A percentile compares a stretch with the other conserved stretches of the same genome.
phyloP scores from a whole-genome alignment of 2,329 filamentous ascomycete genomes.

The Penicillium sp. region DNA sequence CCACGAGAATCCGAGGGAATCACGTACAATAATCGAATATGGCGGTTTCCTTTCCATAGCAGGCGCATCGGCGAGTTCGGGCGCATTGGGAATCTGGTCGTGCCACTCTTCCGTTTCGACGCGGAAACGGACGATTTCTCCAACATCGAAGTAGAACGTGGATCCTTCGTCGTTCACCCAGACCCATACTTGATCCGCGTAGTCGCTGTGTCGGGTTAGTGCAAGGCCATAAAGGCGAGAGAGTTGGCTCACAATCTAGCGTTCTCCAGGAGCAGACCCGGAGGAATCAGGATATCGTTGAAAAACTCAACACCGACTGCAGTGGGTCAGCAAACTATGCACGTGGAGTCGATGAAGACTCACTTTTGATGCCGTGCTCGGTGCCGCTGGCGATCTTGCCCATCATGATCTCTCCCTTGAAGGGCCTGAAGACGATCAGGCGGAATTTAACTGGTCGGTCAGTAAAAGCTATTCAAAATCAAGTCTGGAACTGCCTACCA shows the following conservation, averaged over 20 bases:
- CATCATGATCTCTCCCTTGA: constrained; percentile 88
- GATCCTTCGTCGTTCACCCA: constrained; percentile 73
- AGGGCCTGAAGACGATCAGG: constrained; percentile 89
- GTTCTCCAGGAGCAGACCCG: constrained; percentile 70
- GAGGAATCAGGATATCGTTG: constrained; percentile 81
- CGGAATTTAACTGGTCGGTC: constrained; percentile 74
- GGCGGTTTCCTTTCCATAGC: constrained; percentile 59
- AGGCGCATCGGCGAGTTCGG: constrained; percentile 61
- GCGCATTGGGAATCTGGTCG: constrained; percentile 74
- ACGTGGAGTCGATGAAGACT: constrained; percentile 1
- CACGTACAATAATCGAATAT: constrained; percentile 46
- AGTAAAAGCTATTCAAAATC: background rate
- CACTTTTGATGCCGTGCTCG: constrained; percentile 69
- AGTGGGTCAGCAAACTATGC: background rate
- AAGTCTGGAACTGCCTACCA: constrained; percentile 50
- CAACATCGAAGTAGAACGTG: constrained; percentile 81
- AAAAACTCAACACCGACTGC: constrained; percentile 86
- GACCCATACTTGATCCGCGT: constrained; percentile 76
- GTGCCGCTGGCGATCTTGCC: constrained; percentile 77
- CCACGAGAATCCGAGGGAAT: background rate
- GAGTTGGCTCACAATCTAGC: constrained; percentile 65
- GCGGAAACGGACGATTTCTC: constrained; percentile 83
- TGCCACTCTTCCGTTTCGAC: constrained; percentile 88
- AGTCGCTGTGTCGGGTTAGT: constrained; percentile 55
- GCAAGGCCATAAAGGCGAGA: background rate